phyloP scores from a whole-genome alignment of 2,329 filamentous ascomycete species.

The Calonectria henricotiae region DNA sequence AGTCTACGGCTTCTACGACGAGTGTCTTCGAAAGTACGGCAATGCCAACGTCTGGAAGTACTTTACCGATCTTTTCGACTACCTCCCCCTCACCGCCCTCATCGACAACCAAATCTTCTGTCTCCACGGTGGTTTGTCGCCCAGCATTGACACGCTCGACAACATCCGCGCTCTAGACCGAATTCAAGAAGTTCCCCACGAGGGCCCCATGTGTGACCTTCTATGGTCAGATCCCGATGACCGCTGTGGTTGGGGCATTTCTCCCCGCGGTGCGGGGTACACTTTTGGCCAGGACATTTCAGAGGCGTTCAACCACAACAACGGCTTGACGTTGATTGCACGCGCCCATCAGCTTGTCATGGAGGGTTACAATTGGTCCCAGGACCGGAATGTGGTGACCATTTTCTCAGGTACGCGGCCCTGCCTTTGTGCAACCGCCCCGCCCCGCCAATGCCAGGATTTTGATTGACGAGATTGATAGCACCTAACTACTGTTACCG shows the following conservation, averaged over 20 bases:
- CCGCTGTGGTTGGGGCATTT: slow-evolving; percentile 96
- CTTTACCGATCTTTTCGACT: slow-evolving; percentile 99
- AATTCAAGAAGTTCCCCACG: slow-evolving; percentile 98
- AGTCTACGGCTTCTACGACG: slow-evolving; percentile 99
- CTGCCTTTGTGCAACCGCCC: slow-evolving; percentile 8
- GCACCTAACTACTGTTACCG: slow-evolving; percentile 98
- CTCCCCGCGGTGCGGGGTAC: slow-evolving; percentile 93
- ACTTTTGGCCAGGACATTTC: slow-evolving; percentile 98
- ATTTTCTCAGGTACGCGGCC: slow-evolving; percentile 88
- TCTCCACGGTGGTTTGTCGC: slow-evolving; percentile 95
- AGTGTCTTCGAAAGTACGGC: slow-evolving; percentile 95
- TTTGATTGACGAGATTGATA: slow-evolving; percentile 51
- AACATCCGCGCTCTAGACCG: slow-evolving; percentile 96
- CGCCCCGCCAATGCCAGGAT: slow-evolving; percentile 13
- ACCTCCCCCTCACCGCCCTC: slow-evolving; percentile 94
- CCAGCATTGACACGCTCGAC: slow-evolving; percentile 95
- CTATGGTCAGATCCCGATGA: slow-evolving; percentile 99
- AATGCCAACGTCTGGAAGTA: slow-evolving; percentile 98
- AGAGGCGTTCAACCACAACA: slow-evolving; percentile 99
- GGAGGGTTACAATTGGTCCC: slow-evolving; percentile 99
- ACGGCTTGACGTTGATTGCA: slow-evolving; percentile 94
- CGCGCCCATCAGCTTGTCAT: slow-evolving; percentile 98
- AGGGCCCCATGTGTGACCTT: slow-evolving; percentile 98
- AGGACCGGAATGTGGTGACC: slow-evolving; percentile 97
- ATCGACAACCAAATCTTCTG: slow-evolving; percentile 99